phyloP scores from a whole-genome alignment of 495 filamentous ascomycete species.

The Lophiostoma macrostomum region DNA sequence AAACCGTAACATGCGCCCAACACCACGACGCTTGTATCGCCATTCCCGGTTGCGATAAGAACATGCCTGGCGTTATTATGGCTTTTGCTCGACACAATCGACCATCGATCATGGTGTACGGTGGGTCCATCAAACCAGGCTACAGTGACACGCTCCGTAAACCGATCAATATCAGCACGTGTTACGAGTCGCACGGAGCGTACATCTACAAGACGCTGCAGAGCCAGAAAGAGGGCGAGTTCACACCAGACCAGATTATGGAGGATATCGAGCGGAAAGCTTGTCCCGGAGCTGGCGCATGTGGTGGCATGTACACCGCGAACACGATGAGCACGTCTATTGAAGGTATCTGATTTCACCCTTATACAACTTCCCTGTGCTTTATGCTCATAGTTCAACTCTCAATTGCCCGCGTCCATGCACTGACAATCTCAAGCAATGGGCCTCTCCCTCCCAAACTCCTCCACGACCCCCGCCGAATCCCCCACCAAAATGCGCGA shows the following conservation, averaged over 20 bases:
- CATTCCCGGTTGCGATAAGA: slow-evolving; percentile 97
- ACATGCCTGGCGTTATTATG: slow-evolving; percentile 92
- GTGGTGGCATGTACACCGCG: slow-evolving; percentile 94
- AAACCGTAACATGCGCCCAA: slow-evolving; percentile 77
- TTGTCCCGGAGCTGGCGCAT: slow-evolving; percentile 90
- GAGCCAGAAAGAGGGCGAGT: slow-evolving; percentile 56
- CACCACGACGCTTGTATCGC: slow-evolving; percentile 89
- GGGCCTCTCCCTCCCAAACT: slow-evolving; percentile 86
- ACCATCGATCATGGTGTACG: slow-evolving; percentile 81
- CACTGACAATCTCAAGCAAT: slow-evolving; percentile 50
- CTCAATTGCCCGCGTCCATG: background rate
- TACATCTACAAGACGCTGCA: slow-evolving; percentile 68
- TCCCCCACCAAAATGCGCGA: slow-evolving; percentile 91
- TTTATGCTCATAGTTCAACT: too few relatives aligned
- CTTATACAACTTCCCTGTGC: background rate
- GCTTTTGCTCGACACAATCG: slow-evolving; percentile 87
- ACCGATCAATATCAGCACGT: slow-evolving; percentile 83
- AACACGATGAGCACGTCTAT: slow-evolving; percentile 98
- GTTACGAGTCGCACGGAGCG: slow-evolving; percentile 90
- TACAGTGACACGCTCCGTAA: slow-evolving; percentile 74
- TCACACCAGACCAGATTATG: slow-evolving; percentile 74
- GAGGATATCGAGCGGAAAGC: slow-evolving; percentile 81
- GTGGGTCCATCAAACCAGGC: slow-evolving; percentile 84
- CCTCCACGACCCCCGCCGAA: slow-evolving; percentile 81
- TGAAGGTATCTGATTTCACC: slow-evolving; percentile 50